Evolutionary conservation across 148 eudicot species (phyloP).

Genomic region (Persicaria tinctoria): DNA sequence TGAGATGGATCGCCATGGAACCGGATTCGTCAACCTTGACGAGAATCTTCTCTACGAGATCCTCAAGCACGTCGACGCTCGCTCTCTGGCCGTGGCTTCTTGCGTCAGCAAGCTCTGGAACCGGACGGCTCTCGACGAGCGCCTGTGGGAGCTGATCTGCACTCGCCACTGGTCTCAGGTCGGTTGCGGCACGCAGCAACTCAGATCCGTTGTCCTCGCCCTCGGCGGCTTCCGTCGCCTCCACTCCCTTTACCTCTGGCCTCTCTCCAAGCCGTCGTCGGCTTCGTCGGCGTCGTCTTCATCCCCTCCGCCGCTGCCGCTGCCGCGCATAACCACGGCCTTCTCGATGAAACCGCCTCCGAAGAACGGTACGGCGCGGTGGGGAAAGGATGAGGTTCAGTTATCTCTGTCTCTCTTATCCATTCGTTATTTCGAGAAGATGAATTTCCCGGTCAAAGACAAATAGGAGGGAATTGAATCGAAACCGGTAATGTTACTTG

Average conservation of each 20-base stretch:
- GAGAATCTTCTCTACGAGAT: constrained; percentile 75
- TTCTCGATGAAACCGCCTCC: constrained; percentile 14
- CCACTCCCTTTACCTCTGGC: constrained; percentile 56
- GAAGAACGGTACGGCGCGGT: constrained; percentile 21
- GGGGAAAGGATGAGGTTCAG: constrained; percentile 88
- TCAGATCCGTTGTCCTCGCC: constrained; percentile 66
- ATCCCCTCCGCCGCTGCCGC: constrained; percentile 19
- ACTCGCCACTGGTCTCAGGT: constrained; percentile 45
- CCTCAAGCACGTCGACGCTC: constrained; percentile 67
- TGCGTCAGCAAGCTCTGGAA: constrained; percentile 69
- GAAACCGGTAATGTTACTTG: not conserved
- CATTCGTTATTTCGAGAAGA: constrained; percentile 68
- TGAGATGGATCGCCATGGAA: constrained; percentile 8
- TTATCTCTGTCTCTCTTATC: constrained; percentile 68
- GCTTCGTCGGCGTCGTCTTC: constrained; percentile 12
- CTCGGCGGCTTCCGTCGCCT: constrained; percentile 83
- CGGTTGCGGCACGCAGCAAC: constrained; percentile 42
- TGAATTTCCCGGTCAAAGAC: constrained; percentile 39
- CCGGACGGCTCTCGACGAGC: constrained; percentile 64
- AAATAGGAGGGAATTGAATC: constrained; percentile 13
- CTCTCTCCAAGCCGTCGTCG: constrained; percentile 35
- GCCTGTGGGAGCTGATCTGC: constrained; percentile 88
- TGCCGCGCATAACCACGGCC: constrained; percentile 34
- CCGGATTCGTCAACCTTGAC: constrained; percentile 31
- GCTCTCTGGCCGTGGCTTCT: constrained; percentile 45